Evolutionary conservation across 495 filamentous ascomycete species (phyloP), one percentile per base, ranked within the genome.

Genomic region (Saxophila tyrrhenica): DNA sequence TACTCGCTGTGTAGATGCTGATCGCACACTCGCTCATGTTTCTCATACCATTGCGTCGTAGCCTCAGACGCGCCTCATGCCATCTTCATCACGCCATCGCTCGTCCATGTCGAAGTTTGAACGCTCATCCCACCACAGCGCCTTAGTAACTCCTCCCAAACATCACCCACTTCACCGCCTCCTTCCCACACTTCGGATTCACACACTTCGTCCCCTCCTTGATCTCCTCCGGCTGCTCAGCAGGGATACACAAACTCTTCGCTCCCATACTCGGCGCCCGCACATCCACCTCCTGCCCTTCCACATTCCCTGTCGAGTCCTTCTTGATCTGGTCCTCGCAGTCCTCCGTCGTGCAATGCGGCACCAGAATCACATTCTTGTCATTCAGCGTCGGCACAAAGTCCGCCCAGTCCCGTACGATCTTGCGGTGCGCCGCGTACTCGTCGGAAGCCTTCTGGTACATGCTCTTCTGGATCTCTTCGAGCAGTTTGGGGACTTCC

Each of bases 281-380:
- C 61, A 85, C 76, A 63, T 89, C 87, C 59, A 88, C 81, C 13
- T 87, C 79, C 22, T 57, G 52, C n/a, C 59, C 59, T 47, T 62
- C 59, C 20, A 57, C 50, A 20, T 61, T 22, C 10, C 59, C 59
- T 7, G 55, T 24, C 35, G 73, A 77, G 48, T 82, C 84, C 43
- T 94, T 87, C 76, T 98, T 98, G 74, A 98, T 86, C 68, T 84
- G 75, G 62, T 96, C 89, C 73, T 96, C 91, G 69, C 91, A 98
- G 50, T 84, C 77, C 55, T 83, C 84, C 7, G 74, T 77, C 60
- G 86, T 69, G 69, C 91, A 97, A 74, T 84, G 81, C 39, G 89
- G 90, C 54, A 95, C 91, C 39, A 97, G 70, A 52, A 86, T 79
- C 25, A 96, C 79, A 67, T 96, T 95, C 82, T 95, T 94, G 62